Evolutionary conservation across 805 yeast genomes (phyloP).

Genomic region (Kockiozyma suomiensis): DNA sequence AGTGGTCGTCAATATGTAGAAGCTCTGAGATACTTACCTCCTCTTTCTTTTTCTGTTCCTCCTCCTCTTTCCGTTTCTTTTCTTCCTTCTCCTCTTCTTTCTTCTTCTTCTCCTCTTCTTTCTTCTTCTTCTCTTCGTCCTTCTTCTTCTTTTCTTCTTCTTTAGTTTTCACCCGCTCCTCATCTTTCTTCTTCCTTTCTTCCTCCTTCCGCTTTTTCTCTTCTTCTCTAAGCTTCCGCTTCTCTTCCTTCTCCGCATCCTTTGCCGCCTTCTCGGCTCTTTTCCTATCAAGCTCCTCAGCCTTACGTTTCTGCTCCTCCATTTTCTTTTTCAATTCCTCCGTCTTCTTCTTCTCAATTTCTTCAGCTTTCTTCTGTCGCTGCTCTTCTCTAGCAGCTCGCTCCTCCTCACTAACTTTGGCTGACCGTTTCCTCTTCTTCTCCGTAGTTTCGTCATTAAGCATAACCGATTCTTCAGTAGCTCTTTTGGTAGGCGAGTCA

Average conservation of each 20-base stretch:
- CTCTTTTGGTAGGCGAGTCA: no score
- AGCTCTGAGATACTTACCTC: constrained; percentile 12
- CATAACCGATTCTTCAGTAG: not conserved
- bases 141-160: constrained; percentile 18
- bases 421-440: constrained; percentile 15
- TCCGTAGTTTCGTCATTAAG: not conserved
- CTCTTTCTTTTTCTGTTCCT: constrained; percentile 24
- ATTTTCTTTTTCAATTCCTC: constrained; percentile 37
- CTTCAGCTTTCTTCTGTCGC: constrained; percentile 11
- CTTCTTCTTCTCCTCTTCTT: constrained; percentile 21
- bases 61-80: constrained; percentile 24
- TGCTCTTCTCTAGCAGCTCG: constrained; percentile 25
- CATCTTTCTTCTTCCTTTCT: constrained; percentile 13
- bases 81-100: constrained; percentile 29
- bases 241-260: constrained; percentile 28
- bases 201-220: constrained; percentile 29
- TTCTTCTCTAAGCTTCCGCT: constrained; percentile 35
- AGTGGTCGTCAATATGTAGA: not conserved
- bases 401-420: constrained; percentile 26
- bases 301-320: no score
- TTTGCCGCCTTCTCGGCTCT: constrained; percentile 31
- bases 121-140: constrained; percentile 28
- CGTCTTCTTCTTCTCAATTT: constrained; percentile 30
- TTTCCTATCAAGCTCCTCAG: constrained; percentile 24
- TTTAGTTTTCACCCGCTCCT: constrained; percentile 16